Evolutionary conservation across 2,329 filamentous ascomycete genomes (phyloP), one percentile per base, ranked within the genome.

Genomic region (Neopestalotiopsis sp.): DNA sequence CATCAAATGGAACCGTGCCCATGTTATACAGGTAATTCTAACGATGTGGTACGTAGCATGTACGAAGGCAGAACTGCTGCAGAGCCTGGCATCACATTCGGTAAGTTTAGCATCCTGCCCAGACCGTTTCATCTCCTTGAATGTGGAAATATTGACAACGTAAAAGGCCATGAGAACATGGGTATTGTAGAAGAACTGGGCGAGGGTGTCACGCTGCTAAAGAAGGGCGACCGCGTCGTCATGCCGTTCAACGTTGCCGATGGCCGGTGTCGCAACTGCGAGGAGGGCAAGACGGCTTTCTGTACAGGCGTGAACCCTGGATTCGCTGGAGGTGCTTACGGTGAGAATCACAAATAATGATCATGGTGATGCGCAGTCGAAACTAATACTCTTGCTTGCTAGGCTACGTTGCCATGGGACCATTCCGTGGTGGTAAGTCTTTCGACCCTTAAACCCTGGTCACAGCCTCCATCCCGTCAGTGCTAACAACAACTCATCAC

Each of bases 231-330:
- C 70, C 84, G 89, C 1, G 86, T 91, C 4, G 89, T 91, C 2
- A 85, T 91, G 77, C 89, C 89, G 0, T 91, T 91, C 81, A 91
- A 91, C 67, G 89, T 90, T 1, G 88, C 88, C 6, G 88, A 90
- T 72, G 88, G 89, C 1, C 83, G 89, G 13, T 91, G 89, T 76
- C 83, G 85, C 20, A 90, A 90, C 72, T 91, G 89, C 69, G 89
- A 91, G 73, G 87, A 91, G 71, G 89, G 89, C 2, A 85, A 84
- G 69, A 91, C 89, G 1, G 89, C 89, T 0, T 91, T 91, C 73
- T 91, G 89, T 75, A 91, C 89, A 0, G 89, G 89, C 68, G 86
- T 89, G 2, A 89, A 89, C 73, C 86, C 86, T 1, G 87, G 87
- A 0, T 89, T 89, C 71, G 87, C 87, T 1, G 88, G 87, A 5